Percentiles rank a stretch among this genome's conserved stretches.
Evolutionary conservation across 2,329 filamentous ascomycete species (phyloP).

Genomic region (Chaetomium olivaceum): DNA sequence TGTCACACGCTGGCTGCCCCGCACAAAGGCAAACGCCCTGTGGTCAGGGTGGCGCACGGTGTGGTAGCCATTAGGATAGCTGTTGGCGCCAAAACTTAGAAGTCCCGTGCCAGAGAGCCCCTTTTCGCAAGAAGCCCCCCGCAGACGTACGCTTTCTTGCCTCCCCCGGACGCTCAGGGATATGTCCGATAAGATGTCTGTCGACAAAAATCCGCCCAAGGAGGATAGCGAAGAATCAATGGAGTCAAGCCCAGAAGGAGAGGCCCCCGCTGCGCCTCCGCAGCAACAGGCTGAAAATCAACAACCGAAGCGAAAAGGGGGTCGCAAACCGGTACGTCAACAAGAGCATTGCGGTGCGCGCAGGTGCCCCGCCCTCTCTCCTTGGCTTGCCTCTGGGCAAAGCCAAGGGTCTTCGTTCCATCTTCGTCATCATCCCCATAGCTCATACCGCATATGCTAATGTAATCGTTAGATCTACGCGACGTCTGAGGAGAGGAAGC

Average conservation of each 20-base stretch:
- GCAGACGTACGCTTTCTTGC: neutral
- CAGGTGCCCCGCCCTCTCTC: constrained; percentile 9
- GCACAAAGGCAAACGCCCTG: constrained; percentile 18
- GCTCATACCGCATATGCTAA: constrained; percentile 23
- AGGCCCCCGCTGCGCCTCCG: constrained; percentile 43
- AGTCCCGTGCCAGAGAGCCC: neutral
- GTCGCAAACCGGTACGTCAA: constrained; percentile 83
- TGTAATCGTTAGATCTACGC: constrained; percentile 76
- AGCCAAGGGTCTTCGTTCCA: constrained; percentile 12
- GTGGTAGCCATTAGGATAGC: constrained; percentile 16
- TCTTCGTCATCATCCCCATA: constrained; percentile 15
- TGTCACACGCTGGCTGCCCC: constrained; percentile 10
- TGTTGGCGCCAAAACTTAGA: constrained; percentile 3
- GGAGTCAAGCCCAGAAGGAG: constrained; percentile 61
- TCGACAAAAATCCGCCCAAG: constrained; percentile 59
- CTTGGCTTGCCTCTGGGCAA: constrained; percentile 6
- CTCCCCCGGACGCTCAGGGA: constrained; percentile 38
- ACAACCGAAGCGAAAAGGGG: constrained; percentile 92
- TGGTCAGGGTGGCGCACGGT: constrained; percentile 11
- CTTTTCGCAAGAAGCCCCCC: neutral
- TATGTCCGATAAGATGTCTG: constrained; percentile 69
- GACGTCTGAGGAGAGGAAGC: constrained; percentile 97
- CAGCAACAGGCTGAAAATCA: constrained; percentile 53
- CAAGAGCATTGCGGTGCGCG: constrained; percentile 9
- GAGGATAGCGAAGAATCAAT: constrained; percentile 64